Percentiles rank a stretch among this genome's conserved stretches.
These are phyloP conservation scores for Elsinoe perseae DNA, from an alignment of 2,329 filamentous ascomycete genomes.

Conservation along the genomic window DNA sequence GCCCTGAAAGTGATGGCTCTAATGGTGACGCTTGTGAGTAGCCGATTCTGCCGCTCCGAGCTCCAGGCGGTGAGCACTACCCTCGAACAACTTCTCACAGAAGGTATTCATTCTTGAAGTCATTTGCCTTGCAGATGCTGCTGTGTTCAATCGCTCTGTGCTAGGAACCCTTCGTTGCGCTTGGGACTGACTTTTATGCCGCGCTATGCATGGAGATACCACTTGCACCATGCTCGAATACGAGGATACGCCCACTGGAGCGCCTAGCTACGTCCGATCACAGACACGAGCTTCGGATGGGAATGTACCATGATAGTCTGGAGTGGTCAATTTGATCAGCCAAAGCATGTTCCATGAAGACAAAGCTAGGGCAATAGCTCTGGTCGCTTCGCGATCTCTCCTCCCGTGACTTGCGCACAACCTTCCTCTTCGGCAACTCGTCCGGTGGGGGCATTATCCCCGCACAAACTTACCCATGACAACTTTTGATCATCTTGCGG, in stretches of 20 bases:
- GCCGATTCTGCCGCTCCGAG: not conserved
- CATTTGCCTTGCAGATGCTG: too few relatives aligned
- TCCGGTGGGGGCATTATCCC: conserved; percentile 12
- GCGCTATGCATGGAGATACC: not conserved
- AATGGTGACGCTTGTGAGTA: not conserved
- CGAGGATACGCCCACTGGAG: not conserved
- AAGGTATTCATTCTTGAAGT: too few relatives aligned
- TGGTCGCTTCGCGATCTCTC: not conserved
- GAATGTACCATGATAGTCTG: not conserved
- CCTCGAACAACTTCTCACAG: too few relatives aligned
- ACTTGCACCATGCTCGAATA: not conserved
- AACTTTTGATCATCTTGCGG: conserved; percentile 7
- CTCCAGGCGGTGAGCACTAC: conserved; percentile 2
- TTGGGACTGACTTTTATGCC: not conserved
- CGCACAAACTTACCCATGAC: not conserved
- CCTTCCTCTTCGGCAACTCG: conserved; percentile 7
- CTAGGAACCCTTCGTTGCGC: not conserved
- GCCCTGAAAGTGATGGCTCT: not conserved
- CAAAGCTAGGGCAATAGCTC: not conserved
- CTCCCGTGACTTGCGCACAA: not conserved
- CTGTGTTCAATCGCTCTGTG: too few relatives aligned
- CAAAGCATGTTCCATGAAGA: not conserved
- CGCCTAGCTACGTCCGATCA: not conserved
- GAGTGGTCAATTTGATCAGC: not conserved
- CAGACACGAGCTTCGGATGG: not conserved